phyloP scores from a whole-genome alignment of 768 basidiomycete species.

The Tylopilus subfusipes region DNA sequence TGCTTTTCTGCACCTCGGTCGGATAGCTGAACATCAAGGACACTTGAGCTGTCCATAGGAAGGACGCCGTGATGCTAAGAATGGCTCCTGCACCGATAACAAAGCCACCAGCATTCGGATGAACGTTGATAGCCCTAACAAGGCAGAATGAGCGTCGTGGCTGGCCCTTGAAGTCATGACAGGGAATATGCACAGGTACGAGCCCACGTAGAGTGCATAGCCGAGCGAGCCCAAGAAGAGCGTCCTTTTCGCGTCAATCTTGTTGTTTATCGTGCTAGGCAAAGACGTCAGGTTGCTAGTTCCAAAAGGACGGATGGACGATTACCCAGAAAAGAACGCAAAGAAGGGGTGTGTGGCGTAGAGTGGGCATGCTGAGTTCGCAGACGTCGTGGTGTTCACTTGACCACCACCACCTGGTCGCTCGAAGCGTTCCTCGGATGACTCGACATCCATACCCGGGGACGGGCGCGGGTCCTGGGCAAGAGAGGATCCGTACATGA shows the following conservation, averaged over 20 bases:
- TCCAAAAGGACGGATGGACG: not conserved
- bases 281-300: not conserved
- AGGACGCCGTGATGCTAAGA: conserved; percentile 63
- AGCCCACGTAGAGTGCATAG: not conserved
- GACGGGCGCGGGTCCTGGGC: too few relatives aligned
- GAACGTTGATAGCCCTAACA: conserved; percentile 63
- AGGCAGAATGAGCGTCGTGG: not conserved
- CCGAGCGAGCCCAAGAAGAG: not conserved
- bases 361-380: conserved; percentile 34
- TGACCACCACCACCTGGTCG: not conserved
- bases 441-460: too few relatives aligned
- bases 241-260: not conserved
- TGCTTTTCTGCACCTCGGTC: conserved; percentile 70
- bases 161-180: not conserved
- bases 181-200: not conserved
- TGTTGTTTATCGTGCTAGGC: not conserved
- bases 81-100: conserved; percentile 67
- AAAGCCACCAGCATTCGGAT: conserved; percentile 55
- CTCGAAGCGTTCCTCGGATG: too few relatives aligned
- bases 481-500: too few relatives aligned
- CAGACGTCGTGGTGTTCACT: not conserved
- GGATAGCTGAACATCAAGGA: conserved; percentile 78
- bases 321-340: conserved; percentile 66
- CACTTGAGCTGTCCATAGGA: conserved; percentile 79
- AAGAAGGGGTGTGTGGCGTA: conserved; percentile 60